A percentile compares a stretch with the other conserved stretches of the same genome.
phyloP scores from a whole-genome alignment of 2,329 filamentous ascomycete genomes.

The Arachnomyces sp. region DNA sequence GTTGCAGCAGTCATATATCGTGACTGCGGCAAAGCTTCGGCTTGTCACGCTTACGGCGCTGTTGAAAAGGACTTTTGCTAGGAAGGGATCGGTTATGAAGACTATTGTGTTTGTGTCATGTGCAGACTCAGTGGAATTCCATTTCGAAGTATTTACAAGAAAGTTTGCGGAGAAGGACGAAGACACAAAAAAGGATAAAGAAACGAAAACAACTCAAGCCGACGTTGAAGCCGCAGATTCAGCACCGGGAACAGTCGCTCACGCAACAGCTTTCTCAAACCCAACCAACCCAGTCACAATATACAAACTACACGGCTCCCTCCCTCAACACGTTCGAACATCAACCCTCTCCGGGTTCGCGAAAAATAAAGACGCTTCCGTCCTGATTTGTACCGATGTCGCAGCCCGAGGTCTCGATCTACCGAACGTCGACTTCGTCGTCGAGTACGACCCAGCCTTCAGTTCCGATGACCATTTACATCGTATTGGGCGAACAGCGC shows the following conservation, averaged over 20 bases:
- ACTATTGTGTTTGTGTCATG: constrained; percentile 95
- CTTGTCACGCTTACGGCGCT: constrained; percentile 79
- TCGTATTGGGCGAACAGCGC: constrained; percentile 86
- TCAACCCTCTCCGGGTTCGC: constrained; percentile 76
- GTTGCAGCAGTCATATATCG: constrained; percentile 81
- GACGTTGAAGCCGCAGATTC: constrained; percentile 9
- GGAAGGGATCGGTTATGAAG: constrained; percentile 90
- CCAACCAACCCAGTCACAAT: constrained; percentile 68
- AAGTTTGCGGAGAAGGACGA: constrained; percentile 21
- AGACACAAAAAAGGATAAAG: constrained; percentile 15
- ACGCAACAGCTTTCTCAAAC: constrained; percentile 64
- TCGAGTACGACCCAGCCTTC: constrained; percentile 95
- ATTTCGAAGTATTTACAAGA: constrained; percentile 70
- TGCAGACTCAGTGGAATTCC: constrained; percentile 93
- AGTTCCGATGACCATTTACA: constrained; percentile 89
- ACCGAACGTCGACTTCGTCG: constrained; percentile 85
- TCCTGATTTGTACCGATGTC: constrained; percentile 91
- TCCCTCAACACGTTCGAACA: constrained; percentile 79
- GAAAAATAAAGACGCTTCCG: constrained; percentile 61
- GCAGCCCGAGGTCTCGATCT: constrained; percentile 92
- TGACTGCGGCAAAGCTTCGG: constrained; percentile 82
- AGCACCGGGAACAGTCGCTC: constrained; percentile 40
- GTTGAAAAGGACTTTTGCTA: constrained; percentile 77
- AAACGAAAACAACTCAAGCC: constrained; percentile 7
- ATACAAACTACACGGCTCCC: constrained; percentile 83